Percentiles rank a stretch among this genome's conserved stretches.
These are phyloP conservation scores for Protomyces arabidopsidicola DNA, from an alignment of 1,139 yeast species.

Conservation along the genomic window DNA sequence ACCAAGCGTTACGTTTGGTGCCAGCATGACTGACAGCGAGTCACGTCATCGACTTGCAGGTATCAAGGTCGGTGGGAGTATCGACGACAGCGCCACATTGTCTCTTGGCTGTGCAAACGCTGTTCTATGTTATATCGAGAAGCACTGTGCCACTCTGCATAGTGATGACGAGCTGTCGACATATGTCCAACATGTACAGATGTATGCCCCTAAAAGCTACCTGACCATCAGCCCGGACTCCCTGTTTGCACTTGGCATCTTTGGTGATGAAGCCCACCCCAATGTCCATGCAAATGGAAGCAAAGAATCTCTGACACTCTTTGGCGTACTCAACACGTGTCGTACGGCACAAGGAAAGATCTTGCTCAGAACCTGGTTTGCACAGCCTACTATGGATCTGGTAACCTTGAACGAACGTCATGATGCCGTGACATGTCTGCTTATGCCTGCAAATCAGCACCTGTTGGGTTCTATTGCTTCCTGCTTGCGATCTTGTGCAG, in stretches of 20 bases:
- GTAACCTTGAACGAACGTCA: constrained; percentile 38
- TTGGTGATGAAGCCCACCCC: constrained; percentile 35
- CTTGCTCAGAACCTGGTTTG: constrained; percentile 41
- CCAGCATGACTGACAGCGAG: background rate
- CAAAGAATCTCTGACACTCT: constrained; percentile 31
- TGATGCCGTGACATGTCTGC: constrained; percentile 37
- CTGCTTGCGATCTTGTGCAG: constrained; percentile 37
- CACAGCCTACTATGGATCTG: constrained; percentile 40
- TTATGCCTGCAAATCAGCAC: constrained; percentile 33
- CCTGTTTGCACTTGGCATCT: constrained; percentile 39
- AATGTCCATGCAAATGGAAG: constrained; percentile 26
- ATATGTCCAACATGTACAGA: constrained; percentile 22
- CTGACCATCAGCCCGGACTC: constrained; percentile 44
- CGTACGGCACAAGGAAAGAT: constrained; percentile 39
- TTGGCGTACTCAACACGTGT: constrained; percentile 36
- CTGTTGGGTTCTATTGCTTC: constrained; percentile 32
- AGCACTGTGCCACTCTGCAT: constrained; percentile 21
- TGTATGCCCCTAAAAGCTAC: constrained; percentile 19
- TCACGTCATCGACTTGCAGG: background rate
- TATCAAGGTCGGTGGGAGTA: background rate
- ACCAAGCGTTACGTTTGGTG: background rate
- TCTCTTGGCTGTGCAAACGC: constrained; percentile 31
- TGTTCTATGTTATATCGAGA: constrained; percentile 27
- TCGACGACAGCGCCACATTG: background rate
- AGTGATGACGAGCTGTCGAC: constrained; percentile 15